Evolutionary conservation across 2,329 filamentous ascomycete species (phyloP).

Genomic region (Aspergillus sp.): DNA sequence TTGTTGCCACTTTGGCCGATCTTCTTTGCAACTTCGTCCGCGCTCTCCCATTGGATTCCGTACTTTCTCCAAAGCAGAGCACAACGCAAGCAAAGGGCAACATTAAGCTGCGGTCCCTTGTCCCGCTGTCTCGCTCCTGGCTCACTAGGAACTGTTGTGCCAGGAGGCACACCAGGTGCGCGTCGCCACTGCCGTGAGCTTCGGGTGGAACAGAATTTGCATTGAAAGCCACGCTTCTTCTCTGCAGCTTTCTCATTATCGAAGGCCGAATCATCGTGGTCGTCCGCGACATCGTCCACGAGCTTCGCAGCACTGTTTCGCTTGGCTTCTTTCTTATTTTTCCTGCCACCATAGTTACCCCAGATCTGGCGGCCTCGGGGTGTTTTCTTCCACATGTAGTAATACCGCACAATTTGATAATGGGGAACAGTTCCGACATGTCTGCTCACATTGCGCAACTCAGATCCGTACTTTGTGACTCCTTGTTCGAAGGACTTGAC

Average conservation of each 20-base stretch:
- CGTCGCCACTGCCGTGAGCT: conserved; percentile 87
- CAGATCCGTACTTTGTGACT: conserved; percentile 85
- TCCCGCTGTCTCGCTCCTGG: conserved; percentile 70
- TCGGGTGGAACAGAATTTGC: conserved; percentile 86
- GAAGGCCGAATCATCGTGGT: conserved; percentile 92
- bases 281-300: conserved; percentile 88
- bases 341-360: conserved; percentile 83
- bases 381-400: conserved; percentile 98
- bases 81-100: conserved; percentile 86
- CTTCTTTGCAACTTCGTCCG: conserved; percentile 88
- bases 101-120: conserved; percentile 70
- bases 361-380: conserved; percentile 81
- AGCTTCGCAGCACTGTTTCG: conserved; percentile 67
- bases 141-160: conserved; percentile 67
- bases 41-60: conserved; percentile 90
- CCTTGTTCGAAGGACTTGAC: conserved; percentile 90
- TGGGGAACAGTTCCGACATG: conserved; percentile 78
- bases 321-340: conserved; percentile 84
- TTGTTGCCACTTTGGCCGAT: conserved; percentile 75
- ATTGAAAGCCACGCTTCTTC: conserved; percentile 81
- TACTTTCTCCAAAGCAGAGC: conserved; percentile 94
- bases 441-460: conserved; percentile 77
- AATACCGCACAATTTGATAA: conserved; percentile 82
- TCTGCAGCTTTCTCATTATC: conserved; percentile 79
- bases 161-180: conserved; percentile 74